Evolutionary conservation across 352 stramenopile species (phyloP).

Genomic region (Phytophthora pini): DNA sequence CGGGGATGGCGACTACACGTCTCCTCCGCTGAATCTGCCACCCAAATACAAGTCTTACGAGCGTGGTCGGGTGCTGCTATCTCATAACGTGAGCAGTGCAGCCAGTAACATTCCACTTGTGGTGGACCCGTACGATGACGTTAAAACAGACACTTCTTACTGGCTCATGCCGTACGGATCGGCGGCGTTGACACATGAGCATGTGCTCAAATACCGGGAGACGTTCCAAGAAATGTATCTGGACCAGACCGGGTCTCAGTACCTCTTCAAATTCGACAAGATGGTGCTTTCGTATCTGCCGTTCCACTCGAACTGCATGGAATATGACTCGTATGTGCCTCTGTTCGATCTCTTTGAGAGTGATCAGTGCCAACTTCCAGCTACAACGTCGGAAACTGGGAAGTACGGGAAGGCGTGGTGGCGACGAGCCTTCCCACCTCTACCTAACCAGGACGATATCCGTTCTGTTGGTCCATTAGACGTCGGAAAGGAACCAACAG

Average conservation of each 20-base stretch:
- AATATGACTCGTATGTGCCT: constrained; percentile 96
- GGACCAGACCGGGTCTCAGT: constrained; percentile 56
- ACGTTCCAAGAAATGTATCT: constrained; percentile 93
- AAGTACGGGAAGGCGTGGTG: constrained; percentile 74
- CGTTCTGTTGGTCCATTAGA: constrained; percentile 89
- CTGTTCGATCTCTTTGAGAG: constrained; percentile 94
- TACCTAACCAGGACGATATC: constrained; percentile 97
- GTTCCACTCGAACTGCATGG: constrained; percentile 96
- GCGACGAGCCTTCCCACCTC: constrained; percentile 72
- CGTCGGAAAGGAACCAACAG: constrained; percentile 87
- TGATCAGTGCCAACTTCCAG: constrained; percentile 90
- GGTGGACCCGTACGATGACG: constrained; percentile 70
- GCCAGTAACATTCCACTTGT: constrained; percentile 68
- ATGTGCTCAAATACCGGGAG: constrained; percentile 95
- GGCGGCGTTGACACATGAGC: constrained; percentile 78
- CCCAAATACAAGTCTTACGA: constrained; percentile 94
- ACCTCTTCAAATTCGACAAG: constrained; percentile 81
- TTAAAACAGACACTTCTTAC: constrained; percentile 61
- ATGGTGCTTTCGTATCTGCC: constrained; percentile 95
- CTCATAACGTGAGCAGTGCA: constrained; percentile 90
- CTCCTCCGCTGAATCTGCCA: constrained; percentile 93
- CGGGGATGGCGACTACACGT: constrained; percentile 66
- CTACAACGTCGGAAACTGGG: constrained; percentile 72
- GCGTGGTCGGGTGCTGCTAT: constrained; percentile 93
- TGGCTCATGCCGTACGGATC: constrained; percentile 80